These are phyloP conservation scores for Yamadazyma philogaea DNA, from an alignment of 805 yeast genomes.

Conservation along the genomic window DNA sequence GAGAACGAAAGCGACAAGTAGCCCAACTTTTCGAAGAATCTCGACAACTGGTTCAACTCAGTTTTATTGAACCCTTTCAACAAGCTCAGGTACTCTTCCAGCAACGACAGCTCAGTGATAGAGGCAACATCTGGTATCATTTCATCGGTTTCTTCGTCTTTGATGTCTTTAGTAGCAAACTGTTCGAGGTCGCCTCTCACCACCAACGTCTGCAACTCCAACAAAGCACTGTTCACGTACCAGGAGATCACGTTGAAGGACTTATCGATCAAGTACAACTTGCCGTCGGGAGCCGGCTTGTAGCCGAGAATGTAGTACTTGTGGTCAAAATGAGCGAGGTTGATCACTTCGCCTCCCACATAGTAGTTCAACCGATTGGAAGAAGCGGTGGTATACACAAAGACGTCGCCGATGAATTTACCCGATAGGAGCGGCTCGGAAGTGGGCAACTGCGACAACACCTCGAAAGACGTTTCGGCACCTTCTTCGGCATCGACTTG, in stretches of 20 bases:
- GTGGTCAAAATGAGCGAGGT: constrained; percentile 89
- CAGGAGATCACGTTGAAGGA: constrained; percentile 80
- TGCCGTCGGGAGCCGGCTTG: constrained; percentile 77
- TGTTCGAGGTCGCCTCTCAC: constrained; percentile 91
- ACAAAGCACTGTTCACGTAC: constrained; percentile 75
- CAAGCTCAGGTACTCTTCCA: constrained; percentile 45
- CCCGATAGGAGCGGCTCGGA: constrained; percentile 80
- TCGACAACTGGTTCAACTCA: constrained; percentile 74
- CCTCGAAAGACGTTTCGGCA: constrained; percentile 81
- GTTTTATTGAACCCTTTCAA: constrained; percentile 61
- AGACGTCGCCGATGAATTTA: constrained; percentile 96
- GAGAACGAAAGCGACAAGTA: constrained; percentile 77
- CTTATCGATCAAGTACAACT: constrained; percentile 87
- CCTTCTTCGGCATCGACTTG: constrained; percentile 78
- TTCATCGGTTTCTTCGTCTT: constrained; percentile 39
- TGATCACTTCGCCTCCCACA: constrained; percentile 91
- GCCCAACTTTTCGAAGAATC: constrained; percentile 93
- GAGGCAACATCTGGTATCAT: constrained; percentile 35
- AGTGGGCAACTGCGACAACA: constrained; percentile 67
- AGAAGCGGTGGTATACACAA: constrained; percentile 81
- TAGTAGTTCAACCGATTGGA: constrained; percentile 84
- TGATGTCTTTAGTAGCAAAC: constrained; percentile 27
- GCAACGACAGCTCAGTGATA: constrained; percentile 54
- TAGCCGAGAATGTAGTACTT: constrained; percentile 85
- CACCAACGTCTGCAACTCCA: constrained; percentile 94